These are phyloP conservation scores for Ceratocystis diversiconidia DNA, from an alignment of 2,329 filamentous ascomycete genomes.

Conservation along the genomic window DNA sequence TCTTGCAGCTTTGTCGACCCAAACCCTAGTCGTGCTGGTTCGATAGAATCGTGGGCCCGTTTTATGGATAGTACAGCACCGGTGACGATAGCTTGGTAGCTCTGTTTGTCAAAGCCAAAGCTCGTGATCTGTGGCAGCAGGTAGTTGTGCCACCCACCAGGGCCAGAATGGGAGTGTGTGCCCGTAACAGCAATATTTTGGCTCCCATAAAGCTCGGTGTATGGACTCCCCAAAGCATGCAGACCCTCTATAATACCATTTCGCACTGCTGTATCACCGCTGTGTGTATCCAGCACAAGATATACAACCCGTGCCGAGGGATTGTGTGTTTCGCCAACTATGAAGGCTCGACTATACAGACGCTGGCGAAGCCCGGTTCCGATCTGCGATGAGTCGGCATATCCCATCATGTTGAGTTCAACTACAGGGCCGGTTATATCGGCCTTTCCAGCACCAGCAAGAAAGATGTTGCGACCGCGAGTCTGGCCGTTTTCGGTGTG, in stretches of 20 bases:
- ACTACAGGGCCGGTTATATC: conserved; percentile 63
- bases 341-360: conserved; percentile 78
- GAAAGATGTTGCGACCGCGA: conserved; percentile 25
- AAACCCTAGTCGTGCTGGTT: conserved; percentile 50
- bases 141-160: conserved; percentile 90
- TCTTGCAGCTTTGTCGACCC: conserved; percentile 47
- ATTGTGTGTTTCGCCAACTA: conserved; percentile 54
- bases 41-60: conserved; percentile 48
- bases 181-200: conserved; percentile 81
- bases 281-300: conserved; percentile 71
- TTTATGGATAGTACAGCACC: conserved; percentile 71
- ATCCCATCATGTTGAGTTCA: conserved; percentile 83
- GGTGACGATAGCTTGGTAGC: conserved; percentile 77
- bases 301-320: conserved; percentile 68
- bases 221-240: conserved; percentile 52
- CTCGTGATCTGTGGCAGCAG: conserved; percentile 82
- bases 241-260: conserved; percentile 75
- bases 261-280: conserved; percentile 76
- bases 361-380: conserved; percentile 77
- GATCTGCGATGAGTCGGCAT: conserved; percentile 70
- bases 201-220: conserved; percentile 54
- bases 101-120: conserved; percentile 72
- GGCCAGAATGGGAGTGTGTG: conserved; percentile 84
- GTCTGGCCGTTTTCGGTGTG: background rate
- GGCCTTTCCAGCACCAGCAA: conserved; percentile 42